Evolutionary conservation across 768 basidiomycete species (phyloP).

Genomic region (Russula sp.): DNA sequence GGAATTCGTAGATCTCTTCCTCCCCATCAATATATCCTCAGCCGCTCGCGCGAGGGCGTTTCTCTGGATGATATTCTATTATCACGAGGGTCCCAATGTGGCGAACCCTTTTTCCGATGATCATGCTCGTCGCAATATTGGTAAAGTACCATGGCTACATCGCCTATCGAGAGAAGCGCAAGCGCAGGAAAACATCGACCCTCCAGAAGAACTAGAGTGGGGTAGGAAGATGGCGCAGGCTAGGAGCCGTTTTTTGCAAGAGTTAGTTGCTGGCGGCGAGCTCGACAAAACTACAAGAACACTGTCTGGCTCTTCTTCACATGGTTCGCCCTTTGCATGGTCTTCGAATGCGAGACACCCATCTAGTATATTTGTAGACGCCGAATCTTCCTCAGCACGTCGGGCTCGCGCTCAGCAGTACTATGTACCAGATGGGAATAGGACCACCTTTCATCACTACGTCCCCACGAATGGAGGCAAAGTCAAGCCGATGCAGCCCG

Average conservation of each 20-base stretch:
- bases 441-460: constrained; percentile 23
- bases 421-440: constrained; percentile 18
- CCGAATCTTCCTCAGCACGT: constrained; percentile 14
- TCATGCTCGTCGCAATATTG: constrained; percentile 46
- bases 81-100: constrained; percentile 57
- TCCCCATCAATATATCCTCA: constrained; percentile 67
- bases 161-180: constrained; percentile 49
- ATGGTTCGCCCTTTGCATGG: constrained; percentile 12
- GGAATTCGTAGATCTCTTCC: constrained; percentile 80
- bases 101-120: constrained; percentile 75
- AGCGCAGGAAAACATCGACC: constrained; percentile 68
- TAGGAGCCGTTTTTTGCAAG: constrained; percentile 63
- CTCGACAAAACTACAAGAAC: constrained; percentile 31
- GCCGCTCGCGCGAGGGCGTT: constrained; percentile 69
- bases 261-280: constrained; percentile 46
- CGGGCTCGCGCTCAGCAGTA: constrained; percentile 18
- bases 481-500: constrained; percentile 2
- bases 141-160: constrained; percentile 58
- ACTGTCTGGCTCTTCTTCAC: constrained; percentile 17
- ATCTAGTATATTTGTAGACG: background rate
- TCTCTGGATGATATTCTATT: constrained; percentile 78
- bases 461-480: constrained; percentile 19
- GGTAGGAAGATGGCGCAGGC: constrained; percentile 66
- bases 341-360: background rate
- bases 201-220: constrained; percentile 68